Evolutionary conservation across 1,284 basidiomycete species (phyloP), one percentile per base, ranked within the genome.

Genomic region (Boletus sp.): DNA sequence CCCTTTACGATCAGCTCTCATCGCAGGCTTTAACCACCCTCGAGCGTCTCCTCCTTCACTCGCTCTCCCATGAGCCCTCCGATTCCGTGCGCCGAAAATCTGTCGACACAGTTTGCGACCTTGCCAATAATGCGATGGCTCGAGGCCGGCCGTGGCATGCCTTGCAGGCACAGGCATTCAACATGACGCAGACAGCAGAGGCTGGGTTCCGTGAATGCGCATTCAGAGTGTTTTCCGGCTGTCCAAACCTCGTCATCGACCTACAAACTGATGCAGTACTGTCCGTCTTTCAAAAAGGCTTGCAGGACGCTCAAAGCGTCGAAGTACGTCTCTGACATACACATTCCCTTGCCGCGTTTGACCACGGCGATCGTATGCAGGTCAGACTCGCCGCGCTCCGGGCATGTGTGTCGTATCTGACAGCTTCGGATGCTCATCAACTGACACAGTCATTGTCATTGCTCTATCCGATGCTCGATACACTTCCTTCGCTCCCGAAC

Each of bases 91-190:
- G 89, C n/a, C 80, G 83, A 28, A 90, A 89, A 73, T 80, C 84
- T 1, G 87, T 89, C 19, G 90, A 92, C 68, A 89, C 90, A 1
- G 80, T 89, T 30, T 85, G 83, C 60, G 90, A 93, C 68, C 77
- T 93, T 38, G 87, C 89, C 4, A 88, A 88, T 63, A 83, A 89
- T 56, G 83, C 84, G 17, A 90, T 93, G 86, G 72, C 75, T 25
- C 80, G 89, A 2, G 90, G 90, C 3, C 74, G 89, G 21, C 90
- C 90, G 4, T 93, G 91, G 89, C 90, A 90, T 68, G 85, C 87
- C 3, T 78, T 93, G 4, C 89, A 91, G 70, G 84, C 82, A 0
- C 87, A 88, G 61, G 80, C 81, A 0, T 91, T 90, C 67, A 79
- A 74, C 53, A 89, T 91, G 87, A 80, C 83, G 0, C 82, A 85